phyloP scores from a whole-genome alignment of 208 protist genomes.

The Crithidia fasciculata region DNA sequence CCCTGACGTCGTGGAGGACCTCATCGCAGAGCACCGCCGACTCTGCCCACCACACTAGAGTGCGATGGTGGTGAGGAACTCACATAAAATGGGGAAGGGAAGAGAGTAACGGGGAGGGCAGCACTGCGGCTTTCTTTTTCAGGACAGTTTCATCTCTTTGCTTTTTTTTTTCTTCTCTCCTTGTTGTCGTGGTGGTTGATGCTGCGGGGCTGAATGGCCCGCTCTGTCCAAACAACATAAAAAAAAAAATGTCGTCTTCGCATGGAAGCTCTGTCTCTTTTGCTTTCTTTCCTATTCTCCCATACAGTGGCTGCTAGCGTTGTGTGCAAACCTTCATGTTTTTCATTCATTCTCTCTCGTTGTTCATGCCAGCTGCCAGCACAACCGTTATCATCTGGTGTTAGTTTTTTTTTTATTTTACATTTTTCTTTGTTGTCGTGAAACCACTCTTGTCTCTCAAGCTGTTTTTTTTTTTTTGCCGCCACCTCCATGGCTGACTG shows the following conservation, averaged over 20 bases:
- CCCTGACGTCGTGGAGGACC: slow-evolving; percentile 77
- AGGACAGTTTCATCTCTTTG: not conserved
- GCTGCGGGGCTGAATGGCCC: too few relatives aligned
- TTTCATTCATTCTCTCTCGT: not conserved
- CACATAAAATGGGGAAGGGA: not conserved
- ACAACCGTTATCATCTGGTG: not conserved
- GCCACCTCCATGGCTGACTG: too few relatives aligned
- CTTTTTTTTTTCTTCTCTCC: not conserved
- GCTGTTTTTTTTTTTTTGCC: not conserved
- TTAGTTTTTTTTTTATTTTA: not conserved
- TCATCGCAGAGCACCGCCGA: slow-evolving; percentile 17
- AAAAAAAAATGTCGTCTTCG: not conserved
- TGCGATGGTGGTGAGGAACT: not conserved
- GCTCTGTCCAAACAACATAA: too few relatives aligned
- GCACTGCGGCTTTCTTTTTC: too few relatives aligned
- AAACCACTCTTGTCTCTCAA: not conserved
- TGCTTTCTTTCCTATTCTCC: not conserved
- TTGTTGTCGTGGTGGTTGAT: not conserved
- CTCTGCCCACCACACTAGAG: slow-evolving; percentile 8
- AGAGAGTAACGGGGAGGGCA: too few relatives aligned
- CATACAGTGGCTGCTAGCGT: too few relatives aligned
- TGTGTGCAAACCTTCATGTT: not conserved
- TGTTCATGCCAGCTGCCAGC: not conserved
- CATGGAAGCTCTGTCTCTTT: not conserved
- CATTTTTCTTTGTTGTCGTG: not conserved